Percentiles rank a stretch among this genome's conserved stretches.
Evolutionary conservation across 2,329 filamentous ascomycete species (phyloP).

Genomic region (Talaromyces amestolkiae): DNA sequence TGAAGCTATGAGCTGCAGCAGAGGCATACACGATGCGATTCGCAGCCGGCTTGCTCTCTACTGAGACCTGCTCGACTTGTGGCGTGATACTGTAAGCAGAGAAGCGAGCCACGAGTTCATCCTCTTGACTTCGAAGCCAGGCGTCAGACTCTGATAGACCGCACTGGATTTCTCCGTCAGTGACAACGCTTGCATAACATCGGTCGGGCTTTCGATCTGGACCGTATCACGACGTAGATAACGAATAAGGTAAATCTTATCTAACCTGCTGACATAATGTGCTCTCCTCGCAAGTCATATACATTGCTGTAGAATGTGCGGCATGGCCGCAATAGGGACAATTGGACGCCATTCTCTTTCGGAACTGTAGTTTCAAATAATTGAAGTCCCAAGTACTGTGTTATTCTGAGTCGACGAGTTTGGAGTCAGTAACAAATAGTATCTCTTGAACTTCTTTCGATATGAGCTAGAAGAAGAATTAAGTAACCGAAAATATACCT

Average conservation of each 20-base stretch:
- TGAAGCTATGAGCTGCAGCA: conserved; percentile 19
- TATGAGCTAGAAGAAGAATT: background rate
- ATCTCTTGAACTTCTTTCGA: background rate
- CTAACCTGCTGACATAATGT: conserved; percentile 18
- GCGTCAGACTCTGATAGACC: conserved; percentile 17
- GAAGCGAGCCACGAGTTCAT: conserved; percentile 18
- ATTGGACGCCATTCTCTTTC: conserved; percentile 15
- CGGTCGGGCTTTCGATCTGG: background rate
- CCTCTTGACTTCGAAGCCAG: conserved; percentile 16
- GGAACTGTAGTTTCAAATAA: background rate
- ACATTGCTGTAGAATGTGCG: conserved; percentile 10
- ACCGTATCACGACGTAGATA: background rate
- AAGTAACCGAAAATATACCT: background rate
- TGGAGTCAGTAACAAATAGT: too few species aligned
- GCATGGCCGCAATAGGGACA: conserved; percentile 18
- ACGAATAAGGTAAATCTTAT: background rate
- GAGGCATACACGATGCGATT: conserved; percentile 18
- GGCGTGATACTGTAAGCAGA: conserved; percentile 15
- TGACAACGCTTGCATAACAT: background rate
- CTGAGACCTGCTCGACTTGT: background rate
- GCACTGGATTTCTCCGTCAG: conserved; percentile 7
- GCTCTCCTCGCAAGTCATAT: conserved; percentile 13
- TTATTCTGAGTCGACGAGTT: background rate
- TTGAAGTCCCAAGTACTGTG: background rate
- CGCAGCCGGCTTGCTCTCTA: background rate